Evolutionary conservation across 1,284 basidiomycete species (phyloP).

Genomic region (Papiliotrema terrestris): DNA sequence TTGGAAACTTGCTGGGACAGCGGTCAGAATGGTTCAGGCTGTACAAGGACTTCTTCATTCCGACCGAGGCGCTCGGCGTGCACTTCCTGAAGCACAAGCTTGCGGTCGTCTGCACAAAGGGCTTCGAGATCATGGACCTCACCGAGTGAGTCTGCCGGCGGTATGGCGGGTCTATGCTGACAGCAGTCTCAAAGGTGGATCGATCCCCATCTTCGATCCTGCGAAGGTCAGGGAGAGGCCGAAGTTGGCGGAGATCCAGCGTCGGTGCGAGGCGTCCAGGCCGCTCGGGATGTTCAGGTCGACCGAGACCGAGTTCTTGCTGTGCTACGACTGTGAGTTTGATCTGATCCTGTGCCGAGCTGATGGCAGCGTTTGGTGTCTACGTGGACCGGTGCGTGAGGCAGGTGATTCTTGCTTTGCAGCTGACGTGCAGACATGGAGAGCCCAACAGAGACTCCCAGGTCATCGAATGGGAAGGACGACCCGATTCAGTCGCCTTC

Average conservation of each 20-base stretch:
- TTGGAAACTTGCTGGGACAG: constrained; percentile 70
- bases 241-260: constrained; percentile 65
- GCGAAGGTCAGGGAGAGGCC: constrained; percentile 64
- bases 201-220: constrained; percentile 63
- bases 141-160: constrained; percentile 60
- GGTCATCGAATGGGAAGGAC: constrained; percentile 93
- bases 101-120: constrained; percentile 84
- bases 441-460: constrained; percentile 66
- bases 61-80: constrained; percentile 80
- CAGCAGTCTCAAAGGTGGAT: constrained; percentile 75
- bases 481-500: constrained; percentile 78
- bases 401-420: constrained; percentile 1
- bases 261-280: constrained; percentile 70
- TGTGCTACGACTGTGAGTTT: constrained; percentile 80
- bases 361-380: constrained; percentile 73
- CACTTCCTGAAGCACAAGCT: constrained; percentile 89
- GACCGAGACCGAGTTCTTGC: constrained; percentile 81
- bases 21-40: constrained; percentile 88
- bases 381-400: constrained; percentile 35
- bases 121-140: constrained; percentile 97
- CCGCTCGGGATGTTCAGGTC: constrained; percentile 91
- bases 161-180: background rate
- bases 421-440: constrained; percentile 60
- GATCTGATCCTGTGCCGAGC: background rate
- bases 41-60: constrained; percentile 89